Evolutionary conservation across 2,329 filamentous ascomycete species (phyloP), one percentile per base, ranked within the genome.

Genomic region (Beauveria sp.): DNA sequence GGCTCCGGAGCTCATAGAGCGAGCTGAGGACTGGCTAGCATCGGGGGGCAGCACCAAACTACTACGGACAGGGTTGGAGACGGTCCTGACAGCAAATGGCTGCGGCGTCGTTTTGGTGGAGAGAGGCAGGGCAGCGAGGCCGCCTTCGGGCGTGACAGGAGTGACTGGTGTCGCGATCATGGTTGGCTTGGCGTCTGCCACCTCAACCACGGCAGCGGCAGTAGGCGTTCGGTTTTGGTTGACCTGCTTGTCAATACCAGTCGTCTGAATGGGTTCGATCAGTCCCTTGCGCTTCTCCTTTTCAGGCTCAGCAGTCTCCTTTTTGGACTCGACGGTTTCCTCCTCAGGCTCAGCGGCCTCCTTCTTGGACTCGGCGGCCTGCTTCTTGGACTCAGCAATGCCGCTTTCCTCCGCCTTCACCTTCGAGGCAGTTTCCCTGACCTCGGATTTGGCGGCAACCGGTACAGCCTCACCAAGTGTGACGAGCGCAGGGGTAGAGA

Each of bases 1-100:
- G 8, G 83, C 79, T 24, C 85, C 81, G 3, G 82, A 80, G 40
- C 84, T 87, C 48, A 81, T 76, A 31, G 84, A 84, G 55, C 84
- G 76, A 22, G 79, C 73, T 18, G 79, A 75, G 49, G 72, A 75
- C 60, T 80, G 76, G 20, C 75, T 75, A 18, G 76, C 73, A 64
- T 84, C 82, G 2, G 74, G 71, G 12, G 78, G 82, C 6, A 70
- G 71, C 46, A 80, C 70, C 20, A 81, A 70, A 63, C 78, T 76
- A 52, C 77, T 76, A 43, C 79, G 74, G 5, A 77, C 71, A 49
- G 75, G 72, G 61, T 77, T 76, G 6, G 83, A 84, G 16, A 80
- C 79, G 0, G 81, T 79, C 57, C 82, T 79, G 22, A 75, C 69
- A 24, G 74, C 69, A 50, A 73, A 54, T 5, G 54, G 46, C 38